Percentiles rank a stretch among this genome's conserved stretches.
phyloP scores from a whole-genome alignment of 176 grass and related monocot genomes.

The Oryza coarctata region DNA sequence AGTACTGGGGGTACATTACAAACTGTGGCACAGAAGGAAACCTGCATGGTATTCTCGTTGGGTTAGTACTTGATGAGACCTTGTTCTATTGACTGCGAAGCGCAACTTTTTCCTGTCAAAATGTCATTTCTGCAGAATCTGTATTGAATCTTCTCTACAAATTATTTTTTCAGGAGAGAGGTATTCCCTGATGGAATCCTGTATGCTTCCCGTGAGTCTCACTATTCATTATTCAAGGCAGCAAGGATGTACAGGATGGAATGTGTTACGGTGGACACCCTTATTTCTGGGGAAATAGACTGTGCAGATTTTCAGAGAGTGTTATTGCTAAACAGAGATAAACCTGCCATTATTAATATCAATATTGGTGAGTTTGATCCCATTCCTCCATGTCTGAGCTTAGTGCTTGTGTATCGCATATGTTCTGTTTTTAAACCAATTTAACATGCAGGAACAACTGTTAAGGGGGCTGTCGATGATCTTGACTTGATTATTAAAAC shows the following conservation, averaged over 20 bases:
- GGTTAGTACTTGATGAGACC: conserved; percentile 47
- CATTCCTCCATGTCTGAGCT: not conserved
- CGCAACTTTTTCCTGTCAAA: not conserved
- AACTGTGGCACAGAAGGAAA: conserved; percentile 95
- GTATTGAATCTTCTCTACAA: conserved; percentile 7
- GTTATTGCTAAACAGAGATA: conserved; percentile 62
- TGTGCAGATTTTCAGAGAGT: conserved; percentile 60
- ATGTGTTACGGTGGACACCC: conserved; percentile 74
- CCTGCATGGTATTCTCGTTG: conserved; percentile 85
- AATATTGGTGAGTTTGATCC: conserved; percentile 66
- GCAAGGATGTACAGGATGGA: conserved; percentile 93
- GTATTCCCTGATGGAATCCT: conserved; percentile 71
- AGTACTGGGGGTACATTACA: conserved; percentile 93
- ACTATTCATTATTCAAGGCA: conserved; percentile 94
- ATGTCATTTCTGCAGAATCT: conserved; percentile 3
- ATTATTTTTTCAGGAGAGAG: conserved; percentile 61
- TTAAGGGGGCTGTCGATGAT: conserved; percentile 92
- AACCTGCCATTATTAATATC: conserved; percentile 83
- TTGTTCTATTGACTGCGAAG: not conserved
- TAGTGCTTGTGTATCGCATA: not conserved
- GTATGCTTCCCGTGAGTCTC: conserved; percentile 73
- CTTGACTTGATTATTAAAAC: conserved; percentile 79
- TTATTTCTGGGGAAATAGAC: conserved; percentile 79
- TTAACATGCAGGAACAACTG: conserved; percentile 63
- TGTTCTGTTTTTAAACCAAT: conserved; percentile 27